Evolutionary conservation across 164 flowering plant species (phyloP).

Genomic region (Aristolochia contorta): DNA sequence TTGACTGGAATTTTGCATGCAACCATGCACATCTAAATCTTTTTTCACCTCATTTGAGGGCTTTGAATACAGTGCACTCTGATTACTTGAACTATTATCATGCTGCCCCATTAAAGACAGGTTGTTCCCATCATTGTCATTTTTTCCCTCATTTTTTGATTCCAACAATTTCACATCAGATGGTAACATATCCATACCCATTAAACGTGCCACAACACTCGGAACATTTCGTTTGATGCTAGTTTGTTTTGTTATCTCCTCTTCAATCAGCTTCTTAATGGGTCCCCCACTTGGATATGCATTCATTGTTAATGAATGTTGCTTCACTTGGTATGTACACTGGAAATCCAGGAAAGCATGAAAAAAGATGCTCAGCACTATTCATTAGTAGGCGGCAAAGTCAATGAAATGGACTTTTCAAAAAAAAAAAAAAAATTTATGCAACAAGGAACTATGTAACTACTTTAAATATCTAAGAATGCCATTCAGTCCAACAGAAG

Average conservation of each 20-base stretch:
- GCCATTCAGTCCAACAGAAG: not conserved
- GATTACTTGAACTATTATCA: constrained; percentile 19
- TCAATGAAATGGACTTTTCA: not conserved
- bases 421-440: not conserved
- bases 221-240: constrained; percentile 46
- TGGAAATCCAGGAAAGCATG: constrained; percentile 19
- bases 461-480: not conserved
- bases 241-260: constrained; percentile 49
- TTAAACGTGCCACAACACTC: constrained; percentile 79
- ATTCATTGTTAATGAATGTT: constrained; percentile 27
- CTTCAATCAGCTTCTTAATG: constrained; percentile 62
- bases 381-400: not conserved
- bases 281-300: constrained; percentile 40
- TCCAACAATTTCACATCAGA: constrained; percentile 27
- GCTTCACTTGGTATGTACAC: constrained; percentile 33
- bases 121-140: constrained; percentile 16
- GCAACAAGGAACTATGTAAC: not conserved
- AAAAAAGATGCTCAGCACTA: not conserved
- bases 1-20: constrained; percentile 18
- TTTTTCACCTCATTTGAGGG: constrained; percentile 20
- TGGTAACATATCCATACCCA: constrained; percentile 81
- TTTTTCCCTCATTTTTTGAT: constrained; percentile 27
- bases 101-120: constrained; percentile 20
- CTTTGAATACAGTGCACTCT: constrained; percentile 23
- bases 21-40: constrained; percentile 11